These are phyloP conservation scores for Gynochthodes officinalis DNA, from an alignment of 257 asterid genomes.

Conservation along the genomic window DNA sequence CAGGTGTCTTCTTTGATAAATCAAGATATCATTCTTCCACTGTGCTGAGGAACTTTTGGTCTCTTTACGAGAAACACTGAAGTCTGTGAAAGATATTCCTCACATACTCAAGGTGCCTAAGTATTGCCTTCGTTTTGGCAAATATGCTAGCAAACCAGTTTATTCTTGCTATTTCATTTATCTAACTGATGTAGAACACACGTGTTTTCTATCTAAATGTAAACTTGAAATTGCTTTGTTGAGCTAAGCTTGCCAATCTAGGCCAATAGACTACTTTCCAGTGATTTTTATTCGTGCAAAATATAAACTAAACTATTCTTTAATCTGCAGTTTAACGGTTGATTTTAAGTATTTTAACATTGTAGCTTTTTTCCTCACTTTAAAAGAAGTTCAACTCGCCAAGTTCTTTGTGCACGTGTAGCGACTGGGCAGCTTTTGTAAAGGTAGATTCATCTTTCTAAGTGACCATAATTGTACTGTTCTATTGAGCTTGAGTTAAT, in stretches of 20 bases:
- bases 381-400: slow-evolving; percentile 92
- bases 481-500: background rate
- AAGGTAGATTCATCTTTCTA: slow-evolving; percentile 49
- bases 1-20: slow-evolving; percentile 33
- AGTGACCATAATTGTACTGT: background rate
- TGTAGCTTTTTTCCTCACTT: slow-evolving; percentile 18
- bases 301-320: background rate
- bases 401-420: slow-evolving; percentile 68
- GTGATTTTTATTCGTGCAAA: background rate
- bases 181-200: background rate
- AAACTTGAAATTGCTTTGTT: too few relatives aligned
- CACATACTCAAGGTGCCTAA: slow-evolving; percentile 73
- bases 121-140: slow-evolving; percentile 16
- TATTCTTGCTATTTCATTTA: background rate
- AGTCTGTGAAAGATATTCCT: slow-evolving; percentile 89
- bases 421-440: slow-evolving; percentile 88
- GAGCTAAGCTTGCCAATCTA: background rate
- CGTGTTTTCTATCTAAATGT: too few relatives aligned
- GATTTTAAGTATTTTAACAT: slow-evolving; percentile 9
- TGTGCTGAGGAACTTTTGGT: slow-evolving; percentile 69
- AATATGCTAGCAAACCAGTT: background rate
- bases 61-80: slow-evolving; percentile 87
- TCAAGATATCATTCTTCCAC: slow-evolving; percentile 87
- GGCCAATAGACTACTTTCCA: background rate
- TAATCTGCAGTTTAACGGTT: background rate